These are phyloP conservation scores for Fusarium incarnatum DNA, from an alignment of 2,329 filamentous ascomycete species.

Conservation along the genomic window DNA sequence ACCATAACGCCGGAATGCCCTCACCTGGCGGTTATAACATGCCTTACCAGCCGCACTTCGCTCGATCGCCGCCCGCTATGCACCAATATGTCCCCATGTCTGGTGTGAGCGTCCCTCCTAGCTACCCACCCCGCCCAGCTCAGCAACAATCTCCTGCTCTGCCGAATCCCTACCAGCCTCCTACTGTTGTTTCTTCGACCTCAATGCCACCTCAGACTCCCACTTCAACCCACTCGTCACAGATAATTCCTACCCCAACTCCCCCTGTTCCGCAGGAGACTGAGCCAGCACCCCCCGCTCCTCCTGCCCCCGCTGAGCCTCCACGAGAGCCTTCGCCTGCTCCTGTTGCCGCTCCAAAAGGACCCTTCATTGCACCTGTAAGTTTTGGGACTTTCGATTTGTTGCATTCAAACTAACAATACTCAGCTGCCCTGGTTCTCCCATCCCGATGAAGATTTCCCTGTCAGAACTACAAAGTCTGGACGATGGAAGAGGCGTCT, in stretches of 20 bases:
- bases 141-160: constrained; percentile 63
- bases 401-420: constrained; percentile 2
- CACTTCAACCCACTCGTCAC: constrained; percentile 64
- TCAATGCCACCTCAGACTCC: constrained; percentile 63
- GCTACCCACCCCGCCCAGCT: constrained; percentile 60
- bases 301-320: constrained; percentile 42
- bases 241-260: constrained; percentile 57
- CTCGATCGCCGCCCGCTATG: constrained; percentile 63
- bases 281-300: constrained; percentile 47
- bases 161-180: constrained; percentile 68
- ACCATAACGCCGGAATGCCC: constrained; percentile 53
- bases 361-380: constrained; percentile 64
- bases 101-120: constrained; percentile 58
- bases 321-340: constrained; percentile 41
- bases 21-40: constrained; percentile 58
- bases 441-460: constrained; percentile 63
- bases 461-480: constrained; percentile 52
- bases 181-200: constrained; percentile 54
- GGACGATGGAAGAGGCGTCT: constrained; percentile 59
- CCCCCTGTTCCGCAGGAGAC: constrained; percentile 59
- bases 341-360: constrained; percentile 40
- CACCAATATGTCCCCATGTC: constrained; percentile 66
- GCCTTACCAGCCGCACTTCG: constrained; percentile 57
- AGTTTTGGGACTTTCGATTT: constrained; percentile 25
- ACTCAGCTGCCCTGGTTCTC: constrained; percentile 69